These are phyloP conservation scores for Torulaspora microellipsoides DNA, from an alignment of 805 yeast genomes.

Conservation along the genomic window DNA sequence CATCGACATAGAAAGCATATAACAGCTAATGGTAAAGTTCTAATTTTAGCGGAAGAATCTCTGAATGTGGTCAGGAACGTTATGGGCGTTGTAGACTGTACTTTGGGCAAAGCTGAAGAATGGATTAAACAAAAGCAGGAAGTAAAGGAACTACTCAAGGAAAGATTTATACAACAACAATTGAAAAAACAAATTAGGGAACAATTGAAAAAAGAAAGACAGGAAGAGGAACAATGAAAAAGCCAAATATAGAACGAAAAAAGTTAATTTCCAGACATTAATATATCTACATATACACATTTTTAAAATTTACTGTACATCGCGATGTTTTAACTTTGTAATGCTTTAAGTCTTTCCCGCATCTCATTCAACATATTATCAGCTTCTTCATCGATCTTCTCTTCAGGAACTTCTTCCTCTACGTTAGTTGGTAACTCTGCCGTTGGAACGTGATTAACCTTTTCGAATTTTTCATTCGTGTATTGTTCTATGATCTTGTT, in stretches of 20 bases:
- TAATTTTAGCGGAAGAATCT: constrained; percentile 83
- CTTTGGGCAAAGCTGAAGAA: constrained; percentile 75
- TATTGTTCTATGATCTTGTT: constrained; percentile 53
- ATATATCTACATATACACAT: neutral
- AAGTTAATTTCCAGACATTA: neutral
- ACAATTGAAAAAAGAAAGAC: constrained; percentile 29
- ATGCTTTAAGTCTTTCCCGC: constrained; percentile 82
- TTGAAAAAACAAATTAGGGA: constrained; percentile 19
- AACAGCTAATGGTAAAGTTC: constrained; percentile 62
- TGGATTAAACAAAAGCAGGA: constrained; percentile 61
- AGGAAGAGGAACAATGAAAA: constrained; percentile 6
- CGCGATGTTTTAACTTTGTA: constrained; percentile 48
- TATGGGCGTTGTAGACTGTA: constrained; percentile 79
- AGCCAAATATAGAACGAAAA: neutral
- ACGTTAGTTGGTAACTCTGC: constrained; percentile 21
- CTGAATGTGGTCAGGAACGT: constrained; percentile 81
- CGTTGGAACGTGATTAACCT: constrained; percentile 37
- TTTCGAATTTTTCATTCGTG: constrained; percentile 40
- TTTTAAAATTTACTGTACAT: neutral
- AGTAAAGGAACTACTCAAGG: constrained; percentile 29
- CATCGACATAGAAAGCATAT: constrained; percentile 14
- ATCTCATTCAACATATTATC: constrained; percentile 73
- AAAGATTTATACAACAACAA: constrained; percentile 19
- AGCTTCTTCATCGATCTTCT: constrained; percentile 56
- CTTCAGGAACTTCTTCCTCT: constrained; percentile 37